A percentile compares a stretch with the other conserved stretches of the same genome.
Evolutionary conservation across 2,329 filamentous ascomycete genomes (phyloP).

Genomic region (Fusarium humuli): DNA sequence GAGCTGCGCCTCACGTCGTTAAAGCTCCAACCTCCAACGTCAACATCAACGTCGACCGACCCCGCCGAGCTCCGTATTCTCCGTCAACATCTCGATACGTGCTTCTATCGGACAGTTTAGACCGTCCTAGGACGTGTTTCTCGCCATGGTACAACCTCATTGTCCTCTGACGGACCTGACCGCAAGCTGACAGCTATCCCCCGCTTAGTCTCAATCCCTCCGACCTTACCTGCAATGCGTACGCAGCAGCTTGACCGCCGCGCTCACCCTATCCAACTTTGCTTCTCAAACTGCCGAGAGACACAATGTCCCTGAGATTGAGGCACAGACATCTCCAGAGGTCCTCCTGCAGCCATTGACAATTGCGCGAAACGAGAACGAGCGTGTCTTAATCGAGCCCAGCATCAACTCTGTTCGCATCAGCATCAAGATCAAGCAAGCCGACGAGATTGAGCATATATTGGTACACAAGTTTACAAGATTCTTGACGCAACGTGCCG

Average conservation of each 20-base stretch:
- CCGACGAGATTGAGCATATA: conserved; percentile 98
- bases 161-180: background rate
- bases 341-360: conserved; percentile 91
- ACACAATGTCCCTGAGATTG: conserved; percentile 98
- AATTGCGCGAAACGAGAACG: conserved; percentile 95
- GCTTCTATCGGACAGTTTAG: conserved; percentile 9
- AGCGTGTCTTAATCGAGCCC: conserved; percentile 94
- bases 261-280: conserved; percentile 91
- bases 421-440: conserved; percentile 99
- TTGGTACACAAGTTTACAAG: conserved; percentile 98
- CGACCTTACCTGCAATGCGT: conserved; percentile 97
- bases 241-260: conserved; percentile 91
- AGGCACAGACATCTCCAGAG: conserved; percentile 92
- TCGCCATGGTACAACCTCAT: conserved; percentile 37
- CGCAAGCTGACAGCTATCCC: conserved; percentile 37
- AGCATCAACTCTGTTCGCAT: conserved; percentile 97
- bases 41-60: conserved; percentile 43
- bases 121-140: conserved; percentile 18
- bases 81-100: conserved; percentile 30
- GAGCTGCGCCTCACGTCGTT: conserved; percentile 40
- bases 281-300: conserved; percentile 95
- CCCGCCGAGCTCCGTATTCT: conserved; percentile 41
- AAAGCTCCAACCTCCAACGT: conserved; percentile 46
- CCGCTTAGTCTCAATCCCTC: conserved; percentile 86
- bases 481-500: conserved; percentile 83